Conservation (phyloP, 352 stramenopile genomes). For the Globisporangium barbulae region DNA sequence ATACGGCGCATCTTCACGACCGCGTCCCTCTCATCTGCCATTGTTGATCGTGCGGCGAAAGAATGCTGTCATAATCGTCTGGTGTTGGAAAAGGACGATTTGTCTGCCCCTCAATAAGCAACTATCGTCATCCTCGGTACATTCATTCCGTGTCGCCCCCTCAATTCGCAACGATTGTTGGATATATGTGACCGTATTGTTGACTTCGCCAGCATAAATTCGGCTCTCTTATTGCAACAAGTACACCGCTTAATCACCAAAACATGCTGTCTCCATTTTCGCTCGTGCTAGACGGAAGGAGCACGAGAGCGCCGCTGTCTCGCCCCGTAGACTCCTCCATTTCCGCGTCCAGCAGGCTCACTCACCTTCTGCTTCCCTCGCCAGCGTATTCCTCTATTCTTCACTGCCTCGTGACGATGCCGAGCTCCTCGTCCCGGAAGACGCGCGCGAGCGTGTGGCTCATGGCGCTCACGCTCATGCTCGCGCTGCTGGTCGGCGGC, state of each 20-base stretch:
- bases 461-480: slow-evolving; percentile 20
- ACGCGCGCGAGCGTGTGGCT: slow-evolving; percentile 1
- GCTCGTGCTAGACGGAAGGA: not conserved
- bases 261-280: slow-evolving; percentile 7
- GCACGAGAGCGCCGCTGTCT: not conserved
- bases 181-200: no score
- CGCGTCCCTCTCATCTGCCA: not conserved
- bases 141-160: no score
- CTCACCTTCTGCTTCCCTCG: not conserved
- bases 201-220: no score
- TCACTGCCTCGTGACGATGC: slow-evolving; percentile 1
- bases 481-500: slow-evolving; percentile 23
- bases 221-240: no score
- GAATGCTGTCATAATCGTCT: not conserved
- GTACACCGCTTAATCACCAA: not conserved
- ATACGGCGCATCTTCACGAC: slow-evolving; percentile 2
- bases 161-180: no score
- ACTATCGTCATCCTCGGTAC: no score
- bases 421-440: not conserved
- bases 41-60: slow-evolving; percentile 4
- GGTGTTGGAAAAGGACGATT: not conserved
- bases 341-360: not conserved
- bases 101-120: not conserved
- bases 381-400: not conserved
- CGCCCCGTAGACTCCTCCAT: not conserved